phyloP scores from a whole-genome alignment of 495 filamentous ascomycete genomes.

The Bombardia bombarda region DNA sequence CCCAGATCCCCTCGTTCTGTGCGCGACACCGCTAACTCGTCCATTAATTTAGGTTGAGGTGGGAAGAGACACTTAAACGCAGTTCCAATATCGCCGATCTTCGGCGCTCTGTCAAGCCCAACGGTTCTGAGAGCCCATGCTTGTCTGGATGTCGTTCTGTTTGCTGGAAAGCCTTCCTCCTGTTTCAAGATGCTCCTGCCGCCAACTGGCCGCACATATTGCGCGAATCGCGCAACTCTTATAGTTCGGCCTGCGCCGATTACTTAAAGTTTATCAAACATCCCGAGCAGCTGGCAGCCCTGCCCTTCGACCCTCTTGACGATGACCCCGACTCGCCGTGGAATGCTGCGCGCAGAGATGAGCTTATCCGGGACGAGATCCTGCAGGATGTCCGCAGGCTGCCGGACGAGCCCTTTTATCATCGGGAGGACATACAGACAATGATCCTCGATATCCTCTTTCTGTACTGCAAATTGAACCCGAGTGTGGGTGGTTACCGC shows the following conservation, averaged over 20 bases:
- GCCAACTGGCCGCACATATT: conserved; percentile 62
- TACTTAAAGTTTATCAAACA: conserved; percentile 74
- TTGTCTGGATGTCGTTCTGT: conserved; percentile 71
- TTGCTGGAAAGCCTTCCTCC: conserved; percentile 89
- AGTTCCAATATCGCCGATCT: conserved; percentile 55
- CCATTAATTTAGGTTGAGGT: conserved; percentile 38
- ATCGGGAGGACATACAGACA: conserved; percentile 64
- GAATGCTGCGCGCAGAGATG: conserved; percentile 75
- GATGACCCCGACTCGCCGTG: conserved; percentile 87
- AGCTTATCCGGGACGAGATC: conserved; percentile 78
- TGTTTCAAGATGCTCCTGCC: conserved; percentile 62
- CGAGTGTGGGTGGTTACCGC: conserved; percentile 72
- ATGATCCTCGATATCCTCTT: conserved; percentile 87
- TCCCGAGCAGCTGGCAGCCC: conserved; percentile 66
- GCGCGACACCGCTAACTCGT: conserved; percentile 7
- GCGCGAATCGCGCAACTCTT: conserved; percentile 61
- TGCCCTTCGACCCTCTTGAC: conserved; percentile 68
- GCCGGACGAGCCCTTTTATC: conserved; percentile 89
- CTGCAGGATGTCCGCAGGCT: conserved; percentile 91
- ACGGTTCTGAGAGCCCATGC: conserved; percentile 52
- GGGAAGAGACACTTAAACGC: conserved; percentile 57
- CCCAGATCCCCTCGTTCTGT: not conserved
- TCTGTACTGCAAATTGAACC: conserved; percentile 89
- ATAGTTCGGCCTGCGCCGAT: conserved; percentile 61
- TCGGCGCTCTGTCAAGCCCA: conserved; percentile 51